These are phyloP conservation scores for Backusella liffmaniae DNA, from an alignment of 192 early-diverging fungal genomes.

Conservation along the genomic window DNA sequence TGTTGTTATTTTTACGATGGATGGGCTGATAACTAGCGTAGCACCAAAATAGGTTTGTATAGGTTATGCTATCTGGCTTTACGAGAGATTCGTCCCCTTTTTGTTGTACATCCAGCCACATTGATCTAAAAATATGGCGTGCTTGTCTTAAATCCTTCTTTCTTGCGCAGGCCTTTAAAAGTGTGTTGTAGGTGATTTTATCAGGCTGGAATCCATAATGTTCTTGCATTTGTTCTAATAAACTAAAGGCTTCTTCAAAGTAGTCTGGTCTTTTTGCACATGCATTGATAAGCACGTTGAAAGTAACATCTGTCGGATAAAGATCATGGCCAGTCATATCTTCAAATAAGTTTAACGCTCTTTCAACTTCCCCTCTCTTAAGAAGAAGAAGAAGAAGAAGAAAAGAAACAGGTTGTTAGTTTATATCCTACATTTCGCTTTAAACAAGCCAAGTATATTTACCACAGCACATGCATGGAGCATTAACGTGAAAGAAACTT, in stretches of 20 bases:
- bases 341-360: constrained; percentile 87
- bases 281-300: constrained; percentile 85
- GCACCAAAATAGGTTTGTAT: constrained; percentile 69
- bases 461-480: constrained; percentile 86
- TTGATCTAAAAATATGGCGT: constrained; percentile 58
- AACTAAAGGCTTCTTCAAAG: constrained; percentile 76
- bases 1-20: constrained; percentile 9
- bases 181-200: constrained; percentile 75
- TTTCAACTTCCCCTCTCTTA: constrained; percentile 73
- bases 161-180: constrained; percentile 73
- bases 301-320: constrained; percentile 79
- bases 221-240: constrained; percentile 82
- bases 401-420: not conserved
- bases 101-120: constrained; percentile 48
- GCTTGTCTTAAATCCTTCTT: constrained; percentile 74
- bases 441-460: not conserved
- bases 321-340: constrained; percentile 77
- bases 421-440: not conserved
- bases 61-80: constrained; percentile 58
- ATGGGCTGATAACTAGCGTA: constrained; percentile 48
- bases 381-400: not conserved
- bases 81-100: constrained; percentile 39
- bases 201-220: constrained; percentile 79
- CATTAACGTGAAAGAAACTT: constrained; percentile 84
- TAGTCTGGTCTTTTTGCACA: constrained; percentile 79